These are phyloP conservation scores for Gentiana macrophylla DNA, from an alignment of 257 asterid species.

Conservation along the genomic window DNA sequence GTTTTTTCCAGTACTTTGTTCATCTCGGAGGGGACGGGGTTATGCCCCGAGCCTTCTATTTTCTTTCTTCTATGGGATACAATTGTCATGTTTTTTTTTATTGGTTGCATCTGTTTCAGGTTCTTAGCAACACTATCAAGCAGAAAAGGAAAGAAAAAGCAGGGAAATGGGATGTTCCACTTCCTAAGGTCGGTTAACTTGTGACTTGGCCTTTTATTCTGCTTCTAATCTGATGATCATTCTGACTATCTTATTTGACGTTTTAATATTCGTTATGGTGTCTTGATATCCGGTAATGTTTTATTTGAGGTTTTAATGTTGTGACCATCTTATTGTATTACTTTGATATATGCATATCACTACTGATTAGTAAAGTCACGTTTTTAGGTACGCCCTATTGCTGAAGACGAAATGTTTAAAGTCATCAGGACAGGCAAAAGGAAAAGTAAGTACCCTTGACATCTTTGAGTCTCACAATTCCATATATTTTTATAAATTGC, in stretches of 20 bases:
- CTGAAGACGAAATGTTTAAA: slow-evolving; percentile 98
- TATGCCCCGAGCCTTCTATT: too few species aligned
- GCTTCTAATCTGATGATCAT: background rate
- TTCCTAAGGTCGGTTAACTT: slow-evolving; percentile 66
- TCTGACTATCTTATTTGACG: too few species aligned
- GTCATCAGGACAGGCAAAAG: slow-evolving; percentile 92
- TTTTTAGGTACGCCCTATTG: slow-evolving; percentile 81
- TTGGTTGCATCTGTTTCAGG: slow-evolving; percentile 29
- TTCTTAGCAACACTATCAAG: slow-evolving; percentile 86
- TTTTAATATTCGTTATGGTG: too few species aligned
- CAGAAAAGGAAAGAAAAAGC: slow-evolving; percentile 97
- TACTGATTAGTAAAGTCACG: background rate
- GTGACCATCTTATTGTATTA: too few species aligned
- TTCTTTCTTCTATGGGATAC: background rate
- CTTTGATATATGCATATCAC: too few species aligned
- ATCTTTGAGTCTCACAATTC: background rate
- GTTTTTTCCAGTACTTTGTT: background rate
- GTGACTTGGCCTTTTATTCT: background rate
- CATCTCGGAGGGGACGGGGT: too few species aligned
- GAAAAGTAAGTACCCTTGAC: slow-evolving; percentile 56
- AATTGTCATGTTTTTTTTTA: background rate
- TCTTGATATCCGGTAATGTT: too few species aligned
- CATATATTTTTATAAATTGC: background rate
- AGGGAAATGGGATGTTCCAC: slow-evolving; percentile 98
- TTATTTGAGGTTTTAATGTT: too few species aligned